Percentiles rank a stretch among this genome's conserved stretches.
Evolutionary conservation across 805 yeast species (phyloP).

Genomic region (Saturnispora zaruensis): DNA sequence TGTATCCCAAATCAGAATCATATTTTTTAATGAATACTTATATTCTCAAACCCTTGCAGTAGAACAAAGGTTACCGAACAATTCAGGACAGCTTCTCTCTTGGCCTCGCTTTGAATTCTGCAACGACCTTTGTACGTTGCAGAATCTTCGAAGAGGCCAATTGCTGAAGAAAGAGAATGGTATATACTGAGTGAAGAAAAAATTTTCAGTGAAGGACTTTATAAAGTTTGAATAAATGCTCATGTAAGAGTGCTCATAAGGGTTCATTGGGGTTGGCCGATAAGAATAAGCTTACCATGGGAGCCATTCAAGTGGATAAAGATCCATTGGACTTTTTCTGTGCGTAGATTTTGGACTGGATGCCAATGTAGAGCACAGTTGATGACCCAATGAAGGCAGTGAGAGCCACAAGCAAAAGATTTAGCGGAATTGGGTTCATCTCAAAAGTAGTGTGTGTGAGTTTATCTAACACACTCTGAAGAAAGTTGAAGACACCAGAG

Average conservation of each 20-base stretch:
- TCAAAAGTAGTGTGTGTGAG: conserved; percentile 42
- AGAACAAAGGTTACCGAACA: conserved; percentile 3
- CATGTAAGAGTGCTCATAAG: neutral
- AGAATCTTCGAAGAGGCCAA: conserved; percentile 43
- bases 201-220: neutral
- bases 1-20: conserved; percentile 9
- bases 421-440: conserved; percentile 50
- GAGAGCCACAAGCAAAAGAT: conserved; percentile 30
- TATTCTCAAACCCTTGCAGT: neutral
- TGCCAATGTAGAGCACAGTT: conserved; percentile 33
- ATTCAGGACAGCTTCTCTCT: conserved; percentile 22
- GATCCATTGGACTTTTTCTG: neutral
- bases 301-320: neutral
- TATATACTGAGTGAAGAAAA: neutral
- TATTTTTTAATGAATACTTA: neutral
- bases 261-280: neutral
- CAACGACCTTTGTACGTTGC: conserved; percentile 32
- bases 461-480: conserved; percentile 39
- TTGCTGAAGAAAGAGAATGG: conserved; percentile 6
- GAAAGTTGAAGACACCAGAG: conserved; percentile 43
- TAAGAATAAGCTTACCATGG: neutral
- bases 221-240: neutral
- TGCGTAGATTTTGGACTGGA: conserved; percentile 22
- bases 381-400: conserved; percentile 37
- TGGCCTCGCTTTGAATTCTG: conserved; percentile 44